Percentiles rank a stretch among this genome's conserved stretches.
phyloP scores from a whole-genome alignment of 139 green algal species.

The Chlamydomonas urium region DNA sequence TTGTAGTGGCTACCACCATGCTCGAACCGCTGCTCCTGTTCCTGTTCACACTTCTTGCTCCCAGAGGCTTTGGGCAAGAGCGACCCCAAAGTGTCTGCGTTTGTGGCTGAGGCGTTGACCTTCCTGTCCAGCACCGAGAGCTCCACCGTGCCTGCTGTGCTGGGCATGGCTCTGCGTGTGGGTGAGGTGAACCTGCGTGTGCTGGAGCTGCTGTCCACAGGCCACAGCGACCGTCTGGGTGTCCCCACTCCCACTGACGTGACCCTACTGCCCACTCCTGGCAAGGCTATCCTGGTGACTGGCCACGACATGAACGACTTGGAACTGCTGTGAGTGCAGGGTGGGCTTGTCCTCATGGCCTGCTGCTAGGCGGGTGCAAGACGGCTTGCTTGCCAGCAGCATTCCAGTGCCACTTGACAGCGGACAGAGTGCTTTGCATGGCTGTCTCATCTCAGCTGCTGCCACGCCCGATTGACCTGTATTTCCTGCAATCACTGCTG shows the following conservation, averaged over 20 bases:
- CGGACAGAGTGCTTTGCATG: too few species aligned
- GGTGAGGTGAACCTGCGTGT: conserved; percentile 24
- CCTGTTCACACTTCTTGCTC: too few species aligned
- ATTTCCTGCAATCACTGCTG: too few species aligned
- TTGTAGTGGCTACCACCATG: too few species aligned
- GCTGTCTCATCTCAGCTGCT: too few species aligned
- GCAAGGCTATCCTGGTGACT: conserved; percentile 68
- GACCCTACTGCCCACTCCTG: conserved; percentile 43
- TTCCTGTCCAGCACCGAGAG: conserved; percentile 29
- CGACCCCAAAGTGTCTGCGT: conserved; percentile 28
- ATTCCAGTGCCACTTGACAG: too few species aligned
- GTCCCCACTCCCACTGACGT: conserved; percentile 52
- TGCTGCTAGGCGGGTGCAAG: too few species aligned
- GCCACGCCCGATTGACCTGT: too few species aligned
- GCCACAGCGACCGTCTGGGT: conserved; percentile 55
- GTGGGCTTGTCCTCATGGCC: too few species aligned
- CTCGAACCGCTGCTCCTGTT: too few species aligned
- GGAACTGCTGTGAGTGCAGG: conserved; percentile 12
- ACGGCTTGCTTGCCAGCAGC: too few species aligned
- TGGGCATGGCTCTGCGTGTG: conserved; percentile 40
- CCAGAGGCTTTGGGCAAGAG: conserved; percentile 38
- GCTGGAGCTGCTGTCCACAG: conserved; percentile 52
- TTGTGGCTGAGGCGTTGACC: conserved; percentile 31
- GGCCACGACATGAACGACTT: conserved; percentile 71
- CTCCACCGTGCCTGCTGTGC: conserved; percentile 21